A percentile compares a stretch with the other conserved stretches of the same genome.
phyloP scores from a whole-genome alignment of 441 rosid species.

The Erodium texanum region DNA sequence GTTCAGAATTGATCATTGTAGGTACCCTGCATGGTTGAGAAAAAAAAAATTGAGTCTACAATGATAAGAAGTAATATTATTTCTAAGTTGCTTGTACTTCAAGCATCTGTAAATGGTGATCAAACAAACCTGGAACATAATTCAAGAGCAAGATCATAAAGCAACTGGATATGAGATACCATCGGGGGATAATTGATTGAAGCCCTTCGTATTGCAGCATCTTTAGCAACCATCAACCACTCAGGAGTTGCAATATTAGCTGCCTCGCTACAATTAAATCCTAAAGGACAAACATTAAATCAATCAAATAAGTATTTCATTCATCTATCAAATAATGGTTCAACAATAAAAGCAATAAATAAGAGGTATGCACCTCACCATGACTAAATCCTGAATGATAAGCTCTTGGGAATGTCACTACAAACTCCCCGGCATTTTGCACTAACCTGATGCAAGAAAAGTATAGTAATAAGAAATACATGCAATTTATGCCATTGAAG shows the following conservation, averaged over 20 bases:
- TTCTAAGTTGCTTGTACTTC: not conserved
- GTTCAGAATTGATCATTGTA: conserved; percentile 40
- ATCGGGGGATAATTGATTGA: conserved; percentile 91
- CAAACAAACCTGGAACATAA: conserved; percentile 62
- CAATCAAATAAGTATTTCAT: conserved; percentile 16
- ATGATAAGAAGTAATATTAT: not conserved
- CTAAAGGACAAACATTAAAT: conserved; percentile 24
- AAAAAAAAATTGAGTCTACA: not conserved
- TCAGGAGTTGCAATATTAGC: conserved; percentile 91
- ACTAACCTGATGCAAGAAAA: conserved; percentile 66
- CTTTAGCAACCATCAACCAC: conserved; percentile 82
- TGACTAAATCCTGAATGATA: conserved; percentile 99
- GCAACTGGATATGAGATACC: conserved; percentile 98
- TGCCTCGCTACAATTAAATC: conserved; percentile 85
- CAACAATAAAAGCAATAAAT: not conserved
- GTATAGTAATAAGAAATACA: conserved; percentile 16
- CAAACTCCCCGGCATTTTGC: conserved; percentile 98
- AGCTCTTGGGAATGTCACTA: conserved; percentile 97
- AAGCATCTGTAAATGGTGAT: not conserved
- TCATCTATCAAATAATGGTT: not conserved
- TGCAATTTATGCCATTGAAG: conserved; percentile 4
- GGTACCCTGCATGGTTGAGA: conserved; percentile 53
- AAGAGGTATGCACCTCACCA: conserved; percentile 34
- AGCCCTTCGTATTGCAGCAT: conserved; percentile 96
- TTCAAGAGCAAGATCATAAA: conserved; percentile 84